phyloP scores from a whole-genome alignment of 1,284 basidiomycete genomes.

The Ceratobasidium sp. region DNA sequence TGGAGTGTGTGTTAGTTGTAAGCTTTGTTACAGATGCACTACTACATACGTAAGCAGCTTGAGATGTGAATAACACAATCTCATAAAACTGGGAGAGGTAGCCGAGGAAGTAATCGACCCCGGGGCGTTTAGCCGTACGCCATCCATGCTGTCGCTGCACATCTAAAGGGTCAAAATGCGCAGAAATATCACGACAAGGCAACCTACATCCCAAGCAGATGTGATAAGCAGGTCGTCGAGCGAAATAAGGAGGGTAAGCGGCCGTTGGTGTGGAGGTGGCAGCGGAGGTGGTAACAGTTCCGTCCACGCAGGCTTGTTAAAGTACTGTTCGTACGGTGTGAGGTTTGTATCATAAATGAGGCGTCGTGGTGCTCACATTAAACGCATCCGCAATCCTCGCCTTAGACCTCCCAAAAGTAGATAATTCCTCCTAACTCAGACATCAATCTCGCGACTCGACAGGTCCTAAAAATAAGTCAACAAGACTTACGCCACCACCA shows the following conservation, averaged over 20 bases:
- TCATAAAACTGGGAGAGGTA: slow-evolving; percentile 99
- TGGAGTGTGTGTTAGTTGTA: slow-evolving; percentile 56
- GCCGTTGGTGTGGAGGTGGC: slow-evolving; percentile 87
- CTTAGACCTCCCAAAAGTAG: slow-evolving; percentile 45
- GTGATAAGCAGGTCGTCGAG: slow-evolving; percentile 94
- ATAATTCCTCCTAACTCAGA: slow-evolving; percentile 21
- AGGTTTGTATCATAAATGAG: background rate
- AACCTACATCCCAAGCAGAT: slow-evolving; percentile 93
- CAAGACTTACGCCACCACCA: slow-evolving; percentile 26
- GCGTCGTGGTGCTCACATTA: slow-evolving; percentile 58
- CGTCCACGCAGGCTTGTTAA: slow-evolving; percentile 93
- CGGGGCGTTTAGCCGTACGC: slow-evolving; percentile 94
- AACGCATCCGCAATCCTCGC: slow-evolving; percentile 47
- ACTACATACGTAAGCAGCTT: slow-evolving; percentile 85
- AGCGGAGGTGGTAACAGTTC: slow-evolving; percentile 92
- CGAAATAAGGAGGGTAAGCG: slow-evolving; percentile 92
- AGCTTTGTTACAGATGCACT: background rate
- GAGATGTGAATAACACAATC: slow-evolving; percentile 95
- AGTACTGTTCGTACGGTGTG: slow-evolving; percentile 69
- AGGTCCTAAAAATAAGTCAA: background rate
- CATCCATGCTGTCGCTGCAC: slow-evolving; percentile 85
- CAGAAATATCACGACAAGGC: background rate
- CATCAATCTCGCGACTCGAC: slow-evolving; percentile 4
- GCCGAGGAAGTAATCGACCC: slow-evolving; percentile 96
- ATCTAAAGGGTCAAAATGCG: slow-evolving; percentile 28